phyloP scores from a whole-genome alignment of 805 yeast species.

The Saccharomycopsis guyanensis region DNA sequence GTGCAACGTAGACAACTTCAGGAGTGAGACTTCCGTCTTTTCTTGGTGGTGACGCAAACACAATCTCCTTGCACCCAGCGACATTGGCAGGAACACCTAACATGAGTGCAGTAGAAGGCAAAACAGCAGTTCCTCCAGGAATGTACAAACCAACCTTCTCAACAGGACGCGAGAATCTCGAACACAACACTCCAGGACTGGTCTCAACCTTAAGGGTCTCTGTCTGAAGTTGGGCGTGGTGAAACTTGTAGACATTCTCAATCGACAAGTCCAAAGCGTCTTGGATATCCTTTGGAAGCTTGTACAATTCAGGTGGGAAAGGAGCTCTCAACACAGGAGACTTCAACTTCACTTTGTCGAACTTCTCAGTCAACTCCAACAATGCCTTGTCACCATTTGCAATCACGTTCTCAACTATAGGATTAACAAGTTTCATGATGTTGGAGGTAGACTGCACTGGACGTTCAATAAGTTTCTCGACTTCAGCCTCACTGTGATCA shows the following conservation, averaged over 20 bases:
- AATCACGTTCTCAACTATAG: conserved; percentile 76
- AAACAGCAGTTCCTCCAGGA: conserved; percentile 98
- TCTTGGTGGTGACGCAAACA: conserved; percentile 94
- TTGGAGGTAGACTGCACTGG: conserved; percentile 95
- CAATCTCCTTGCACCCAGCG: conserved; percentile 90
- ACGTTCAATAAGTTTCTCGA: conserved; percentile 65
- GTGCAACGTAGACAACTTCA: conserved; percentile 95
- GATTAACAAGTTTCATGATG: conserved; percentile 86
- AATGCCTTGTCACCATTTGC: conserved; percentile 79
- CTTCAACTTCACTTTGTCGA: conserved; percentile 71
- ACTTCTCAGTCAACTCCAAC: conserved; percentile 82
- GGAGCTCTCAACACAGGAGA: conserved; percentile 83
- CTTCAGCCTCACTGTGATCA: conserved; percentile 34
- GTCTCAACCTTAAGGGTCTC: conserved; percentile 82
- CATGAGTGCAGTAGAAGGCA: conserved; percentile 97
- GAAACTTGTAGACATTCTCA: conserved; percentile 84
- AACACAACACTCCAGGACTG: conserved; percentile 86
- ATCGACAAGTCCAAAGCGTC: conserved; percentile 85
- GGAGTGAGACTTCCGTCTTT: conserved; percentile 90
- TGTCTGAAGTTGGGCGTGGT: conserved; percentile 79
- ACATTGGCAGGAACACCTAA: conserved; percentile 97
- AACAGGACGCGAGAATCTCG: conserved; percentile 91
- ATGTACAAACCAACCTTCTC: conserved; percentile 92
- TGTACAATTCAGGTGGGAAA: conserved; percentile 70
- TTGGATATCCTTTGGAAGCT: conserved; percentile 63